Conservation (phyloP, 768 basidiomycete species). For the Amanita rimosa region DNA sequence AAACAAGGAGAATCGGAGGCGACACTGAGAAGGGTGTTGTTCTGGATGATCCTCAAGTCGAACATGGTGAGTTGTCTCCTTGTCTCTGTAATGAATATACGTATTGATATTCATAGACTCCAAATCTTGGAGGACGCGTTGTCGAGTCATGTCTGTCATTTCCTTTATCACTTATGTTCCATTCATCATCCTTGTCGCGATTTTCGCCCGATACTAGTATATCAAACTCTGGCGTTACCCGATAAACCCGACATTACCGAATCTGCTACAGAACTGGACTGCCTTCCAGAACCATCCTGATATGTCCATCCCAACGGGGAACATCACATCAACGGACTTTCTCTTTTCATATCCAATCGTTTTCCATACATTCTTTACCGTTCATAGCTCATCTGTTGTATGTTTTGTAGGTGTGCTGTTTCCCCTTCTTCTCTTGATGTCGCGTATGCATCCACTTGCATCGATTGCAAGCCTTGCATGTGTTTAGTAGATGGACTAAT, state of each 20-base stretch:
- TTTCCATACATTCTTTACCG: slow-evolving; percentile 2
- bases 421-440: not conserved
- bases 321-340: not conserved
- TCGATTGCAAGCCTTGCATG: not conserved
- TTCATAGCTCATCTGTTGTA: slow-evolving; percentile 5
- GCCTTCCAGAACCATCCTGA: not conserved
- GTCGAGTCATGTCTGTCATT: slow-evolving; percentile 58
- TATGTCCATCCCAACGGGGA: not conserved
- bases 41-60: slow-evolving; percentile 72
- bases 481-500: not conserved
- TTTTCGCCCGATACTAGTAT: slow-evolving; percentile 33
- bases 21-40: slow-evolving; percentile 57
- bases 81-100: not conserved
- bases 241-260: not conserved
- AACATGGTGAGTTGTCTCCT: slow-evolving; percentile 42
- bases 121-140: slow-evolving; percentile 61
- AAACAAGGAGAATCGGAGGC: slow-evolving; percentile 49
- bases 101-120: slow-evolving; percentile 37
- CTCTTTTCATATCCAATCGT: slow-evolving; percentile 4
- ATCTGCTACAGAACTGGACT: not conserved
- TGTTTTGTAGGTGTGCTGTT: not conserved
- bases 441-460: not conserved
- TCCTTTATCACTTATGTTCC: slow-evolving; percentile 71
- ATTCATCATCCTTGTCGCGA: slow-evolving; percentile 62
- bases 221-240: not conserved